Evolutionary conservation across 306 rosid species (phyloP), one percentile per base, ranked within the genome.

Genomic region (Vigna trinervia): DNA sequence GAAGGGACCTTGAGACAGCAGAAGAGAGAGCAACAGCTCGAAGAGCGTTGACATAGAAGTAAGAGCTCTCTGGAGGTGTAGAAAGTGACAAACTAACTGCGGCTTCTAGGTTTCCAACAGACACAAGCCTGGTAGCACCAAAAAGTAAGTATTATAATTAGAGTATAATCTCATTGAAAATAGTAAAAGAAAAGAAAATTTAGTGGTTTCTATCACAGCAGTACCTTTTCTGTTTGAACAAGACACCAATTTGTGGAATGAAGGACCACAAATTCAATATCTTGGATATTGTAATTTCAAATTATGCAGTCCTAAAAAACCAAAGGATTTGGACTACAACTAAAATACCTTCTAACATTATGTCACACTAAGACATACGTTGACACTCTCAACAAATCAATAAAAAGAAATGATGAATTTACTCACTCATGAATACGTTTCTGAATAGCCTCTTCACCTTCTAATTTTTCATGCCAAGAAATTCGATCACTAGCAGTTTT

Each of bases 11-110:
- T 64, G 99, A 92, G 84, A 95, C 97, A 4, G 97, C 96, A 77
- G 97, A 92, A 76, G 99, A 88, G 78, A 95, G 96, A 75, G 99
- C 97, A 82, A 95, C 97, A 20, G 97, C 99, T 10, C 99, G 96
- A 56, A 95, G 86, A 57, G 97, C 97, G 78, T 95, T 92, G 54
- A 92, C 86, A 73, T 86, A 90, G 89, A 95, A 95, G 90, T 85
- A 95, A 53, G 88, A 84, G 89, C 99, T 95, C 89, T 95, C 97
- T 39, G 99, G 99, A 81, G 94, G 89, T 69, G 99, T 95, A 73
- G 99, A 95, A 80, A 95, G 99, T 88, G 92, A 81, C 76, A 95
- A 75, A 85, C 96, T 95, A 77, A 95, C 99, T 12, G 99, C 97
- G 12, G 87, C 90, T 88, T 95, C 99, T 58, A 95, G 86, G 87